Conservation (phyloP, 352 stramenopile species). For the Phytopythium boreale region DNA sequence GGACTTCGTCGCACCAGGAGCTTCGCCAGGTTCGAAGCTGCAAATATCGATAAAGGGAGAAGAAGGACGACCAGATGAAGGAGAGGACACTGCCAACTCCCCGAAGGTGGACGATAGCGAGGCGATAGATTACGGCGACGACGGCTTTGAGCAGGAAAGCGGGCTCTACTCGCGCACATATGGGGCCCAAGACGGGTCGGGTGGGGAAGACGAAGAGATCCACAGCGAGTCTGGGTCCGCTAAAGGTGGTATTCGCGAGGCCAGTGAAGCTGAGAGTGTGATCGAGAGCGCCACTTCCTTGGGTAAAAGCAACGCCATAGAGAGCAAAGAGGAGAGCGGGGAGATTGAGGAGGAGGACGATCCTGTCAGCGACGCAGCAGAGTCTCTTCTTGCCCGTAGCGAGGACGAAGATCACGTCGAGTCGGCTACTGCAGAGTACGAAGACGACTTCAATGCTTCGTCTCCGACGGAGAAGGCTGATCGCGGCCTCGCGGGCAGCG, state of each 20-base stretch:
- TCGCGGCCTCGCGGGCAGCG: too few species aligned
- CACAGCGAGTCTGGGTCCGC: neutral
- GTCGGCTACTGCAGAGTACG: constrained; percentile 24
- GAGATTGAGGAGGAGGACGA: constrained; percentile 6
- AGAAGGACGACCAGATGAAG: constrained; percentile 8
- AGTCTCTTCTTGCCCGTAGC: neutral
- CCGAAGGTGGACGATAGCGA: constrained; percentile 4
- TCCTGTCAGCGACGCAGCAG: neutral
- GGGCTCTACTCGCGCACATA: constrained; percentile 8
- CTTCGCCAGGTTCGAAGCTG: neutral
- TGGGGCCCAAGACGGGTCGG: too few species aligned
- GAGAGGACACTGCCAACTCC: neutral
- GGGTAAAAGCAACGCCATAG: constrained; percentile 7
- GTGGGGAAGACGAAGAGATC: neutral
- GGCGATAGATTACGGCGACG: constrained; percentile 28
- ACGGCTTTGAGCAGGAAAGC: constrained; percentile 40
- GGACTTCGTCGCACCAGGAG: neutral
- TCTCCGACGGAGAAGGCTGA: constrained; percentile 12
- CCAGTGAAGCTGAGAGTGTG: constrained; percentile 7
- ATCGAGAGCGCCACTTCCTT: constrained; percentile 10
- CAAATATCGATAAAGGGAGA: neutral
- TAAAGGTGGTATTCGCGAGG: neutral
- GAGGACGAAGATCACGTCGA: neutral
- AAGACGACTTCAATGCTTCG: constrained; percentile 47
- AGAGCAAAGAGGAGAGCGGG: constrained; percentile 1